Evolutionary conservation across 805 yeast genomes (phyloP), one percentile per base, ranked within the genome.

Genomic region (Ogataea saltuana): DNA sequence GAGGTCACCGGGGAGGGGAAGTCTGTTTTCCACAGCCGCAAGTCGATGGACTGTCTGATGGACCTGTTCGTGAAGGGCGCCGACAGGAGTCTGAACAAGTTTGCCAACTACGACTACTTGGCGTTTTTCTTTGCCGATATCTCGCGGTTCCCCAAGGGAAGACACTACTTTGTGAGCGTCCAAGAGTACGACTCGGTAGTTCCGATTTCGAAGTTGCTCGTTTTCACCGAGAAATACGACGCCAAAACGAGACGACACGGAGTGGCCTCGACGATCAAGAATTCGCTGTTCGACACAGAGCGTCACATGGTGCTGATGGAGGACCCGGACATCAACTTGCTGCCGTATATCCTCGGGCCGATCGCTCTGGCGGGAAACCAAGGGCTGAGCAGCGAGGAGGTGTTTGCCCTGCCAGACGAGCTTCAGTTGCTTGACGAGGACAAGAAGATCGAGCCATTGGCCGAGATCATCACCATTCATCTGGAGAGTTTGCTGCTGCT

Each of bases 181-280:
- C 95, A 86, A 66, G 72, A 60, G 4, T 88, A 88, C 58, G 96
- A 88, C 59, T 70, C 65, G 15, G 83, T 86, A 15, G 81, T 85
- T 13, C 96, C 96, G 26, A 65, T 88, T 17, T 80, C 89, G n/a
- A 88, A 88, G 60, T 65, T 89, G 20, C 70, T 87, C 46, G 93
- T 81, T 0, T 89, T 88, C 66, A 85, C 97, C 4, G 90, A 87
- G 59, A 79, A 81, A 56, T 85, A 81, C 52, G 90, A 85, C 58
- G 73, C 87, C 11, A 80, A 79, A 55, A 78, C 80, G 19, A 81
- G 98, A 68, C 77, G 98, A 65, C 90, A 85, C 60, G 97, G 96
- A 58, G 90, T 88, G 28, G 95, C 95, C 1, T 85, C 95, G 4
- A 85, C 97, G 2, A 86, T 93, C 54, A 91, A 93, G 63, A 91